Conservation (phyloP, 352 stramenopile genomes). For the Hyaloperonospora arabidopsidis region DNA sequence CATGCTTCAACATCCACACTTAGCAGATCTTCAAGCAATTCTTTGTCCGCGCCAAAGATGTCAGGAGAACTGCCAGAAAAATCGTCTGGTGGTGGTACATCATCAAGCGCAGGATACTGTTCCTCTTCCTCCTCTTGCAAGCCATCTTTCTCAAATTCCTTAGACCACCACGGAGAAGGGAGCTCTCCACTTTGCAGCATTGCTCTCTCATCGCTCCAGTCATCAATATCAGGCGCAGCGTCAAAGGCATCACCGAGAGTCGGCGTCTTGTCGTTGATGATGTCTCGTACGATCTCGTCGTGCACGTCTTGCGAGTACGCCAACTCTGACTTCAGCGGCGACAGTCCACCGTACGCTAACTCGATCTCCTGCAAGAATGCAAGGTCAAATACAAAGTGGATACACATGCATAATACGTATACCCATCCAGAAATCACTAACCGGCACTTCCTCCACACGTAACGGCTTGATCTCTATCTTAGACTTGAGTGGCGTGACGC, state of each 20-base stretch:
- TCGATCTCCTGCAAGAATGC: constrained; percentile 50
- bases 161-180: constrained; percentile 48
- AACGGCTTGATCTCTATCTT: constrained; percentile 12
- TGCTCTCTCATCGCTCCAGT: constrained; percentile 31
- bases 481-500: constrained; percentile 5
- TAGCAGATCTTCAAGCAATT: constrained; percentile 47
- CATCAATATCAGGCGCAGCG: constrained; percentile 6
- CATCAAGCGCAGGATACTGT: constrained; percentile 17
- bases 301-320: constrained; percentile 39
- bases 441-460: constrained; percentile 33
- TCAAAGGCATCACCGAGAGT: constrained; percentile 47
- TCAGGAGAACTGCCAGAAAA: constrained; percentile 23
- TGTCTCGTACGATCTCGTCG: constrained; percentile 45
- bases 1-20: constrained; percentile 44
- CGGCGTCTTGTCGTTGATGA: constrained; percentile 37
- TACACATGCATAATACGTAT: not conserved
- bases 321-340: constrained; percentile 26
- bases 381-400: not conserved
- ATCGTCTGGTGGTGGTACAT: constrained; percentile 39
- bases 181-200: constrained; percentile 34
- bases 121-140: constrained; percentile 4
- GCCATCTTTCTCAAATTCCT: constrained; percentile 1
- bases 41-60: constrained; percentile 21
- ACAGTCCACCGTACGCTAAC: constrained; percentile 56
- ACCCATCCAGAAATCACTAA: constrained; percentile 7